Evolutionary conservation across 2,329 filamentous ascomycete species (phyloP).

Genomic region (Cladophialophora immunda): DNA sequence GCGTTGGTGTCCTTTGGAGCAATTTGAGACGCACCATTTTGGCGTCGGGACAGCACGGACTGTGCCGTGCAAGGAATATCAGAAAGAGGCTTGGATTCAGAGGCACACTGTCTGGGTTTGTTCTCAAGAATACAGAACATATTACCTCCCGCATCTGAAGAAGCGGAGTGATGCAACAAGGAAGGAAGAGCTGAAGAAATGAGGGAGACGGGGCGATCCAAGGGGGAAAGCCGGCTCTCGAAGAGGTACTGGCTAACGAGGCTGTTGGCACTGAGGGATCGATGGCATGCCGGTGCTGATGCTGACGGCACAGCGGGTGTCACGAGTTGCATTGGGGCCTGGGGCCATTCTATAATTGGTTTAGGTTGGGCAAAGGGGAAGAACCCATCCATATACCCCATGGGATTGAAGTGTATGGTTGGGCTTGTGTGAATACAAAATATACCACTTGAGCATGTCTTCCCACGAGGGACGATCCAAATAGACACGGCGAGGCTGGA

Average conservation of each 20-base stretch:
- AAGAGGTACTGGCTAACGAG: not conserved
- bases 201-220: not conserved
- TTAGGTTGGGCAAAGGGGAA: constrained; percentile 9
- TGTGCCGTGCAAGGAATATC: constrained; percentile 18
- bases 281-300: constrained; percentile 8
- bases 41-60: constrained; percentile 15
- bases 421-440: constrained; percentile 31
- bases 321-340: constrained; percentile 10
- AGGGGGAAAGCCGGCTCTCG: not conserved
- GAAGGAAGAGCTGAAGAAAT: not conserved
- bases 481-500: constrained; percentile 2
- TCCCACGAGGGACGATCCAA: not conserved
- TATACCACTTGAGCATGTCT: constrained; percentile 12
- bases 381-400: constrained; percentile 28
- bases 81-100: constrained; percentile 25
- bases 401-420: constrained; percentile 29
- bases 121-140: constrained; percentile 20
- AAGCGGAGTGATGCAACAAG: constrained; percentile 2
- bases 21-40: constrained; percentile 18
- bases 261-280: not conserved
- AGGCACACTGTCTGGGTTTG: constrained; percentile 18
- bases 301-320: not conserved
- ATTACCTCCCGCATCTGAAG: not conserved
- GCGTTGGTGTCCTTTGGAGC: constrained; percentile 31
- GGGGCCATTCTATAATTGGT: constrained; percentile 31